Evolutionary conservation across 2,329 filamentous ascomycete species (phyloP).

Genomic region (Ascochyta clinopodiicola): DNA sequence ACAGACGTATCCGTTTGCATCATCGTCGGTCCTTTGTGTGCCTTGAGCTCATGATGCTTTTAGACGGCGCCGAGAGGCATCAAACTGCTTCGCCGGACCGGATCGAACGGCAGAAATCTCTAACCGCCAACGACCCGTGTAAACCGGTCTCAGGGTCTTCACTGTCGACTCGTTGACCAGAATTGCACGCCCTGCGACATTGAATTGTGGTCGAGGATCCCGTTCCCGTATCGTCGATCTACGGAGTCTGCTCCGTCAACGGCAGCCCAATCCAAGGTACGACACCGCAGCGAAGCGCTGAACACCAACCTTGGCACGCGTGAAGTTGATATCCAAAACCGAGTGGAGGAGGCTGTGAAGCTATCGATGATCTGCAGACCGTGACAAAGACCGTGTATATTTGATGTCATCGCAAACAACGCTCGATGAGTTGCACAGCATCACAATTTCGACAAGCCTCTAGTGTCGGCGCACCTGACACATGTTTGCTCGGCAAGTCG

Average conservation of each 20-base stretch:
- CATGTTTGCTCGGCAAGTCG: too few species aligned
- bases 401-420: neutral
- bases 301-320: neutral
- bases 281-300: neutral
- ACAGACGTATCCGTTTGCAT: constrained; percentile 10
- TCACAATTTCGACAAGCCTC: too few species aligned
- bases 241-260: constrained; percentile 1
- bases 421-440: neutral
- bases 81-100: constrained; percentile 1
- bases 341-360: neutral
- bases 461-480: too few species aligned
- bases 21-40: neutral
- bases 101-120: constrained; percentile 13
- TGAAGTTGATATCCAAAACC: neutral
- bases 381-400: neutral
- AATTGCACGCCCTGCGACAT: neutral
- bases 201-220: constrained; percentile 4
- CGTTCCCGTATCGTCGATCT: constrained; percentile 6
- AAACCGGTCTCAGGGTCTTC: neutral
- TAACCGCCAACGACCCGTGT: constrained; percentile 3
- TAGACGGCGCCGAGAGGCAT: constrained; percentile 1
- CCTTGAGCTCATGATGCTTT: constrained; percentile 1
- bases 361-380: neutral
- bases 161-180: neutral
- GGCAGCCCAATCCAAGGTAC: neutral